Percentiles rank a stretch among this genome's conserved stretches.
These are phyloP conservation scores for Starmera stellimalicola DNA, from an alignment of 1,139 yeast genomes.

Conservation along the genomic window DNA sequence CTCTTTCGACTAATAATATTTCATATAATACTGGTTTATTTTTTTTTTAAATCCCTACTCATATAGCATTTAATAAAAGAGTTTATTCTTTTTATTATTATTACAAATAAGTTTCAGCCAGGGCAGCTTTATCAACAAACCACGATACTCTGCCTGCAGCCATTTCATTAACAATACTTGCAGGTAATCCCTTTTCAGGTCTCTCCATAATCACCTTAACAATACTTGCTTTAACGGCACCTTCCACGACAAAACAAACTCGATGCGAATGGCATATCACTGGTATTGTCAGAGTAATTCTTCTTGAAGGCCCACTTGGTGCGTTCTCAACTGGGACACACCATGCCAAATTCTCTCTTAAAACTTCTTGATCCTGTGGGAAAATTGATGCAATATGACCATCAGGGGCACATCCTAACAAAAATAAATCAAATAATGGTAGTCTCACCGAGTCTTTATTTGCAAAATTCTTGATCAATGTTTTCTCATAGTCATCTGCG, in stretches of 20 bases:
- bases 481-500: conserved; percentile 87
- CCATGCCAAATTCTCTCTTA: conserved; percentile 93
- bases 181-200: conserved; percentile 94
- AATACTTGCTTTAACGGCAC: conserved; percentile 90
- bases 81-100: conserved; percentile 18
- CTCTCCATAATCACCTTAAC: conserved; percentile 91
- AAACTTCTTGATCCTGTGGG: conserved; percentile 75
- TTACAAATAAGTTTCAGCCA: conserved; percentile 66
- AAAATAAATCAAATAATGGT: conserved; percentile 85
- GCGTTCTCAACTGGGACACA: conserved; percentile 90
- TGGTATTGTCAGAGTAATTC: conserved; percentile 90
- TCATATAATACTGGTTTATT: neutral
- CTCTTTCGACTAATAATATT: no score
- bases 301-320: conserved; percentile 79
- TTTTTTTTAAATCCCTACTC: neutral
- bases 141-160: conserved; percentile 96
- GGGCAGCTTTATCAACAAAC: conserved; percentile 96
- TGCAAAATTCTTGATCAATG: conserved; percentile 84
- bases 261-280: conserved; percentile 91
- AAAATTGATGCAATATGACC: conserved; percentile 95
- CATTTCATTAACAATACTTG: conserved; percentile 87
- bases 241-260: conserved; percentile 92
- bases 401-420: conserved; percentile 97
- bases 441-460: conserved; percentile 90
- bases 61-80: neutral